phyloP scores from a whole-genome alignment of 805 yeast genomes.

The Kregervanrija delftensis region DNA sequence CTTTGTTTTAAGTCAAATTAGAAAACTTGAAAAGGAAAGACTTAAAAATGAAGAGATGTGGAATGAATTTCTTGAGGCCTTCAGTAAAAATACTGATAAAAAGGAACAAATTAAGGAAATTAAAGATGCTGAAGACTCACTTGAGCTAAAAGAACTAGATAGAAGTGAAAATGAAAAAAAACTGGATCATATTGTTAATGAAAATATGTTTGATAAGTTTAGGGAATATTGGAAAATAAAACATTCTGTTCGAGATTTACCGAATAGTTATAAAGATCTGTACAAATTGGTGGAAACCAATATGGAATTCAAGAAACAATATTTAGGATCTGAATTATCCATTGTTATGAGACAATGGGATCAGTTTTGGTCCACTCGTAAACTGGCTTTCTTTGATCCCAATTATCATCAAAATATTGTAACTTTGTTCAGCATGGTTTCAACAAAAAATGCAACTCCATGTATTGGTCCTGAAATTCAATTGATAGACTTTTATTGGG shows the following conservation, averaged over 20 bases:
- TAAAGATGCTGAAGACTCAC: constrained; percentile 18
- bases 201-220: neutral
- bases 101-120: constrained; percentile 25
- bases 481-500: constrained; percentile 82
- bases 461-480: constrained; percentile 88
- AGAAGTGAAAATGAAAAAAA: neutral
- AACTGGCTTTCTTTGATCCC: constrained; percentile 54
- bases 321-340: constrained; percentile 22
- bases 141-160: neutral
- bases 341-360: constrained; percentile 62
- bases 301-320: constrained; percentile 21
- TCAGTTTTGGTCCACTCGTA: constrained; percentile 36
- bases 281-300: constrained; percentile 31
- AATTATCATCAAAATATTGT: constrained; percentile 73
- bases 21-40: constrained; percentile 18
- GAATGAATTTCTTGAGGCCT: constrained; percentile 14
- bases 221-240: constrained; percentile 12
- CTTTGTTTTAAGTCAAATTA: constrained; percentile 14
- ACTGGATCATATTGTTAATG: constrained; percentile 3
- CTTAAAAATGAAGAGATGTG: constrained; percentile 26
- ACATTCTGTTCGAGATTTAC: constrained; percentile 23
- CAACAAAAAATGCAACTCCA: constrained; percentile 79
- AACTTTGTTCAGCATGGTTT: constrained; percentile 74
- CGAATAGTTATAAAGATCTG: constrained; percentile 31
- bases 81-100: constrained; percentile 22